A percentile compares a stretch with the other conserved stretches of the same genome.
Conservation (phyloP, 768 basidiomycete species). For the Tricholomella constricta region DNA sequence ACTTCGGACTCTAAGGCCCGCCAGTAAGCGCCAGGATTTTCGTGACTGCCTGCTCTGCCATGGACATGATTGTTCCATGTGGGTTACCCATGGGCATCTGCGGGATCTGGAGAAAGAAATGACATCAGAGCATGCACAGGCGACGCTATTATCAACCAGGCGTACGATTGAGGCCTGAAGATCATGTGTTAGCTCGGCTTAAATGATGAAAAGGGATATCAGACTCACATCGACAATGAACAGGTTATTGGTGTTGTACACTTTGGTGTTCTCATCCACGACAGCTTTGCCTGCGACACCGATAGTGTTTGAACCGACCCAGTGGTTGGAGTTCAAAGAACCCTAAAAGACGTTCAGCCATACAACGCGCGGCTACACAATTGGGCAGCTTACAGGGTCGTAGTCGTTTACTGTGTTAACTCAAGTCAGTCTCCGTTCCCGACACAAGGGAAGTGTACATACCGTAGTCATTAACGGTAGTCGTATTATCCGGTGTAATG, state of each 20-base stretch:
- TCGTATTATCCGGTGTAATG: conserved; percentile 63
- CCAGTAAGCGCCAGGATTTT: conserved; percentile 57
- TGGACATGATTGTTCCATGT: conserved; percentile 55
- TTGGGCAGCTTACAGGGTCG: conserved; percentile 18
- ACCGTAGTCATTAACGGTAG: conserved; percentile 56
- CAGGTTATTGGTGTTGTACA: conserved; percentile 49
- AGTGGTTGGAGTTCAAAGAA: conserved; percentile 62
- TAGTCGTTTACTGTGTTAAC: conserved; percentile 40
- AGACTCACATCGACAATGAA: conserved; percentile 54
- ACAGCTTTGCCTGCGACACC: conserved; percentile 42
- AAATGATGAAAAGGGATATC: neutral
- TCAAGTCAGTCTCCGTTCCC: conserved; percentile 4
- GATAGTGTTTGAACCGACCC: conserved; percentile 58
- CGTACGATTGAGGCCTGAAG: conserved; percentile 39
- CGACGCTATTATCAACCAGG: neutral
- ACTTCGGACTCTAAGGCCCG: conserved; percentile 47
- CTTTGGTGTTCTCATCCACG: conserved; percentile 60
- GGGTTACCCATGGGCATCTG: conserved; percentile 61
- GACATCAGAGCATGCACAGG: neutral
- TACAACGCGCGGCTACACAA: neutral
- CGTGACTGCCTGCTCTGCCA: conserved; percentile 57
- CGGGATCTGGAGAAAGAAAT: conserved; percentile 37
- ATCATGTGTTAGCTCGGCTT: neutral
- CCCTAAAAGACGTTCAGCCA: conserved; percentile 19
- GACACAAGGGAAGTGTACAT: conserved; percentile 8